Base-by-base conservation (phyloP, 2,329 filamentous ascomycete species). In the Aspergillus amoenus region DNA sequence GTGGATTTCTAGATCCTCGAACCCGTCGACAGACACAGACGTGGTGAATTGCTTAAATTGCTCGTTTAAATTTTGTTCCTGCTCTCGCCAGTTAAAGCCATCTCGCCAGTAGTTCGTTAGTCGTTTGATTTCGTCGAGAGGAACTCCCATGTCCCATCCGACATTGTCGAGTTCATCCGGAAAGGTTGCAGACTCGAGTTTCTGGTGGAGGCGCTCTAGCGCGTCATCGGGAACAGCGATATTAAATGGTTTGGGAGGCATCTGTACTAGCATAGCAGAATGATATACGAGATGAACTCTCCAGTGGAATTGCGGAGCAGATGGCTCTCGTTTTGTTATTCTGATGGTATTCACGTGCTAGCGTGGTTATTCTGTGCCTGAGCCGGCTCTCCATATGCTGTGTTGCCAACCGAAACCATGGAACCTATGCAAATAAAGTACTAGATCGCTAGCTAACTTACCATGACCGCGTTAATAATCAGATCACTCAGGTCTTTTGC, bases 1-100 rank as follows among this genome's bases (percentile, higher is more conserved):
- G 71, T 90, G 88, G 3, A 90, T 76, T 34, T 85, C 77, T 48
- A 89, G 67, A 0, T 79, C 74, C 2, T 79, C 85, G 63, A 87
- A 88, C 0, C 82, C 84, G 11, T 84, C 78, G 0, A 88, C 79
- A 0, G 75, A 62, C 7, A 89, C 74, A 2, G 65, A 67, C 0
- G 81, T 82, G 1, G 74, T 79, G 70, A 80, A 88, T 49, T 90
- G 85, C 0, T 84, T 82, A 6, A 88, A 70, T 30, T 79, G 58
- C 12, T 73, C 68, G 66, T 90, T 90, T 11, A 90, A 68, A 46
- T 78, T 76, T 4, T 76, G 71, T 69, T 90, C 87, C 18, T 81
- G 79, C 37, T 76, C 73, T 32, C 84, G 79, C 87, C 87, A 90
- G 68, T 88, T 81, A 66, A 81, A 85, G 0, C 66, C 66, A 4